Conservation (phyloP, 129 eudicot genomes). For the Artemisia annua region DNA sequence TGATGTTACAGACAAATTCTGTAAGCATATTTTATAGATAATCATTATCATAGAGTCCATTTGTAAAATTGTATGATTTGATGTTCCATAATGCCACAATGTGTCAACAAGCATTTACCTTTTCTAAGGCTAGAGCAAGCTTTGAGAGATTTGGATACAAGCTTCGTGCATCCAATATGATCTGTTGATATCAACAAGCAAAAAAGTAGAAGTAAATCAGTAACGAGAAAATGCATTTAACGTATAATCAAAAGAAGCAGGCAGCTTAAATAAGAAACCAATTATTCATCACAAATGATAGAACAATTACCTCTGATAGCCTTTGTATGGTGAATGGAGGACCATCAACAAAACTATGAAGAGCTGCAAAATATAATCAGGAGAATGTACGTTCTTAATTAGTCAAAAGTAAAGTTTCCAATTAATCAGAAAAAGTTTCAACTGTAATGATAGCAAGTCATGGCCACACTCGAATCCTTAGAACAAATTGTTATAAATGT, state of each 20-base stretch:
- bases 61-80: not conserved
- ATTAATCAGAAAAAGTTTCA: not conserved
- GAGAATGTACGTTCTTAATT: constrained; percentile 9
- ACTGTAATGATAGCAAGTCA: too few species aligned
- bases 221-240: too few species aligned
- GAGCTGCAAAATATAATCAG: constrained; percentile 55
- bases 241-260: too few species aligned
- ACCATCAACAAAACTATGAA: constrained; percentile 75
- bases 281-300: not conserved
- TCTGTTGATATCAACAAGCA: constrained; percentile 45
- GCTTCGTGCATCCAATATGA: constrained; percentile 63
- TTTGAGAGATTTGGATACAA: constrained; percentile 84
- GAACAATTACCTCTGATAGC: constrained; percentile 69
- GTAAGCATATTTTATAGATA: constrained; percentile 21
- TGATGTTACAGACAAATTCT: constrained; percentile 85
- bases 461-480: too few species aligned
- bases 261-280: too few species aligned
- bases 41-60: not conserved
- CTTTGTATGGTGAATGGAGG: constrained; percentile 97
- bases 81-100: not conserved
- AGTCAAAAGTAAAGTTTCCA: not conserved
- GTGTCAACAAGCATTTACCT: constrained; percentile 44
- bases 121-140: constrained; percentile 89
- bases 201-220: not conserved
- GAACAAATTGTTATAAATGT: too few species aligned